Evolutionary conservation across 2,329 filamentous ascomycete species (phyloP), one percentile per base, ranked within the genome.

Genomic region (Penicillium corylophilum): DNA sequence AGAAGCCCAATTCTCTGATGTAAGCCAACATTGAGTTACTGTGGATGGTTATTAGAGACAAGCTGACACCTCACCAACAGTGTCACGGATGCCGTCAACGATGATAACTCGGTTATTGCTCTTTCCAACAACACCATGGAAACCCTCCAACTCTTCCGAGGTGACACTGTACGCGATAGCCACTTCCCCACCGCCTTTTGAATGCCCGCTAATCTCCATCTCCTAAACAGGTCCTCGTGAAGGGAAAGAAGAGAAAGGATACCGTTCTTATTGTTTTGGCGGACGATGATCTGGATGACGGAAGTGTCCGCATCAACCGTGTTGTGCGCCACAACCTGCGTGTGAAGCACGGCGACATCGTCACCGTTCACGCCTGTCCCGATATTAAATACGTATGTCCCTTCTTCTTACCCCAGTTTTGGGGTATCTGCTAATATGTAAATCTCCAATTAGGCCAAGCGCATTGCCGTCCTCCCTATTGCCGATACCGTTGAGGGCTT

Each of bases 1-100:
- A 99, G 92, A 99, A 99, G 90, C 92, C 92, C 67, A 99, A 99
- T 79, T 95, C 93, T 71, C 79, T 99, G 74, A 95, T 99, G 91
- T 95, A 82, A 74, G 87, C 20, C 1, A 23, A 41, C 13, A 41
- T 26, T 24, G 39, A 26, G 39, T 22, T 16, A 16, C 22, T 16
- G 3, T 16, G 1, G 8, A 13, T 41, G 39, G 10, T 41, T 10
- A 7, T 16, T 26, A 7, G 13, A 12, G 12, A 8, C 47, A 60
- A 59, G 58, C 63, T 67, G 52, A 66, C 58, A 49, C 36, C 52
- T 48, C 44, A 48, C 49, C 33, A 54, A 63, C 68, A 96, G 91
- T 79, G 94, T 99, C 62, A 97, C 94, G 70, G 95, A 99, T 84
- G 92, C 94, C 74, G 84, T 89, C 69, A 99, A 96, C 78, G 94